These are phyloP conservation scores for Amphirosellinia nigrospora DNA, from an alignment of 495 filamentous ascomycete genomes.

Conservation along the genomic window DNA sequence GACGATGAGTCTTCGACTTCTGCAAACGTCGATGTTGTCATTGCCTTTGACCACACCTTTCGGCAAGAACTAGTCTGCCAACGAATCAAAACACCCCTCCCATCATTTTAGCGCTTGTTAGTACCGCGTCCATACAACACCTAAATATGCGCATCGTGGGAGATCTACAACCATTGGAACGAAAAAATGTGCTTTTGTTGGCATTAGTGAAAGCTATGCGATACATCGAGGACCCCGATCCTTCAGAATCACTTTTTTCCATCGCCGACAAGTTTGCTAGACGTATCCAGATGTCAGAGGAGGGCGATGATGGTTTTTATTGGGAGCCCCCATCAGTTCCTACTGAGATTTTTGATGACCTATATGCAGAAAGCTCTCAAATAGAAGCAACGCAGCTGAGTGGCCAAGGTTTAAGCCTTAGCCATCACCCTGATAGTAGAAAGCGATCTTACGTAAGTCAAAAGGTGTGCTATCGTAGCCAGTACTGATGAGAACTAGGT, in stretches of 20 bases:
- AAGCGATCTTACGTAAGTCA: conserved; percentile 49
- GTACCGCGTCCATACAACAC: conserved; percentile 53
- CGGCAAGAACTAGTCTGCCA: conserved; percentile 30
- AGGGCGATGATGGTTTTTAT: conserved; percentile 37
- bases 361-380: conserved; percentile 30
- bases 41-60: conserved; percentile 50
- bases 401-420: conserved; percentile 10
- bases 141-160: conserved; percentile 45
- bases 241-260: conserved; percentile 33
- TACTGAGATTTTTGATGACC: conserved; percentile 44
- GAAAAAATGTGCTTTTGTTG: conserved; percentile 49
- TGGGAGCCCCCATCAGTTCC: conserved; percentile 47
- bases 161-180: conserved; percentile 41
- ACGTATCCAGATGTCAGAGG: conserved; percentile 39
- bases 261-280: conserved; percentile 46
- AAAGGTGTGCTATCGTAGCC: background rate
- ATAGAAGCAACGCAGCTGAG: conserved; percentile 21
- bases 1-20: conserved; percentile 29
- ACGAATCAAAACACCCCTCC: conserved; percentile 28
- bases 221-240: conserved; percentile 39
- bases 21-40: conserved; percentile 42
- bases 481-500: conserved; percentile 24
- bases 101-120: conserved; percentile 43
- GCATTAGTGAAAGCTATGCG: conserved; percentile 39
- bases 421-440: conserved; percentile 30